Evolutionary conservation across 495 filamentous ascomycete genomes (phyloP), one percentile per base, ranked within the genome.

Genomic region (Rostrohypoxylon terebratum): DNA sequence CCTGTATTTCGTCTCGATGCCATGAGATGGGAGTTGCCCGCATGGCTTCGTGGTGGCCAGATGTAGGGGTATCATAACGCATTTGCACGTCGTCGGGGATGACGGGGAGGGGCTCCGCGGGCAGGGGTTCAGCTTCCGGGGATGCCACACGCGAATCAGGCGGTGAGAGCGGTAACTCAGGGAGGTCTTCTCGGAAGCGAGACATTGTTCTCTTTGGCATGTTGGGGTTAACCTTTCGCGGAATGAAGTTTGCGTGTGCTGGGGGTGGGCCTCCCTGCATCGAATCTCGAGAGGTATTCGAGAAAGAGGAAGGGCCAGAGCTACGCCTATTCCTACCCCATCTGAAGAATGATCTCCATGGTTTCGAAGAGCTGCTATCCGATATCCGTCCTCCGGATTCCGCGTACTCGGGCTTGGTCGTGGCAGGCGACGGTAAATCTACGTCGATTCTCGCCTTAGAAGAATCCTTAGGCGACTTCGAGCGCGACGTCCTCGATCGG

Each of bases 121-220:
- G 72, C 25, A 79, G 63, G 75, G 79, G 80, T 16, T 88, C 85
- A 5, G 78, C 84, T 71, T 90, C 88, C 3, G 90, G 90, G 0
- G 92, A 94, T 68, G 94, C 92, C 33, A 95, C 76, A 44, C 92
- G 85, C 1, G 94, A 96, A 59, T 92, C 91, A 4, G 93, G 90
- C 8, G 93, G 93, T 16, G 93, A 95, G 16, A 94, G 77, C 1
- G 93, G 92, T 31, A 93, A 84, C 72, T 97, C 94, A 16, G 93
- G 93, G 14, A 98, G 87, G 77, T 97, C 94, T 78, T 98, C 94
- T n/a, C 90, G 88, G 83, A 98, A 98, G 51, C 93, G 94, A 45
- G 93, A 97, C 80, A 92, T 92, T 3, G 93, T 93, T 31, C 93
- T 90, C 67, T 89, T 88, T 7, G 94, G 88, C 1, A 85, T 73